Percentiles rank a stretch among this genome's conserved stretches.
These are phyloP conservation scores for Diaporthe humulicola DNA, from an alignment of 2,329 filamentous ascomycete genomes.

Conservation along the genomic window DNA sequence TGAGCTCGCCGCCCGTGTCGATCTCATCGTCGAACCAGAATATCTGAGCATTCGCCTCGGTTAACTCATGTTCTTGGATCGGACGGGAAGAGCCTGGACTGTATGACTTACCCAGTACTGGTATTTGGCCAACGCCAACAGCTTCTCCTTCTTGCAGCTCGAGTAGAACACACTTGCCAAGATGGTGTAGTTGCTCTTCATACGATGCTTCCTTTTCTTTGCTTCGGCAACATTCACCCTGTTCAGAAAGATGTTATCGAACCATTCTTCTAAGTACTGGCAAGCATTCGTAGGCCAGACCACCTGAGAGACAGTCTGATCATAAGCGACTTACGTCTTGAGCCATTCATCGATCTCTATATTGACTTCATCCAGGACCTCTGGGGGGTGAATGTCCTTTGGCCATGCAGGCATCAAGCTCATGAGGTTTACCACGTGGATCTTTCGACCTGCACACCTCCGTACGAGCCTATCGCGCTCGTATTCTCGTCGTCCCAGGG, in stretches of 20 bases:
- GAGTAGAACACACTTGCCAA: neutral
- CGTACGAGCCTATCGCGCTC: neutral
- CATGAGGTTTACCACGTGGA: neutral
- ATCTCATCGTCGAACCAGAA: slow-evolving; percentile 15
- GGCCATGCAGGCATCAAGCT: slow-evolving; percentile 2
- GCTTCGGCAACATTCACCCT: neutral
- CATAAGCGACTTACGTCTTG: neutral
- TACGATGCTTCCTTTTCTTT: neutral
- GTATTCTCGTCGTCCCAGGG: neutral
- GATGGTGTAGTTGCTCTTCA: neutral
- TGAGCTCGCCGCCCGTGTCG: slow-evolving; percentile 8
- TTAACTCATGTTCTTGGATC: neutral
- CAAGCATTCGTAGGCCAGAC: neutral
- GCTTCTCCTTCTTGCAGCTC: slow-evolving; percentile 1
- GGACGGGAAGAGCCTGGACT: accelerated
- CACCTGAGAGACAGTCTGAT: neutral
- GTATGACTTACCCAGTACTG: neutral
- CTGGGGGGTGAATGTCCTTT: neutral
- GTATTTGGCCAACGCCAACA: neutral
- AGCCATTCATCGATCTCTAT: neutral
- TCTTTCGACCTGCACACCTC: neutral
- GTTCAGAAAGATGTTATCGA: neutral
- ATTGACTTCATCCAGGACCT: neutral
- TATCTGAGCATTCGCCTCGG: neutral
- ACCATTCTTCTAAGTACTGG: neutral